Evolutionary conservation across 1,284 basidiomycete genomes (phyloP).

Genomic region (Puccinia horiana): DNA sequence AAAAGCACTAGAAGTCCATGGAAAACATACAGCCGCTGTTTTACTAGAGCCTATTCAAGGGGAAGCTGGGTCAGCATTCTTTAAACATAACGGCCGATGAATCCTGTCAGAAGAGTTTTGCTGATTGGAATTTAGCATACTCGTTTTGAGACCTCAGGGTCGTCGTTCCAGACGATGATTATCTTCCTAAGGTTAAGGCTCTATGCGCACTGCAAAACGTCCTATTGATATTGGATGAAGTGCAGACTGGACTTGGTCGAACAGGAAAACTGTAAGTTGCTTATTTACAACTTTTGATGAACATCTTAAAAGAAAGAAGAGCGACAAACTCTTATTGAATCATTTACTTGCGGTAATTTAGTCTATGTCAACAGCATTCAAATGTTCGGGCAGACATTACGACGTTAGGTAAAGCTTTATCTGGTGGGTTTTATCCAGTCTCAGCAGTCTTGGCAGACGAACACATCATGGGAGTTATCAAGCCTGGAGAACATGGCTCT

Average conservation of each 20-base stretch:
- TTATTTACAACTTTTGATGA: neutral
- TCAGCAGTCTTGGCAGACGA: conserved; percentile 87
- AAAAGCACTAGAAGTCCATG: conserved; percentile 76
- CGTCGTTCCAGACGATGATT: conserved; percentile 86
- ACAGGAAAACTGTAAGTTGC: conserved; percentile 72
- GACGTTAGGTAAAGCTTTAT: conserved; percentile 91
- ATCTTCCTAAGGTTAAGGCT: conserved; percentile 73
- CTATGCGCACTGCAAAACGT: conserved; percentile 94
- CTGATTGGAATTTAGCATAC: neutral
- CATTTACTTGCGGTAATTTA: too few species aligned
- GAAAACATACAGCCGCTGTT: conserved; percentile 84
- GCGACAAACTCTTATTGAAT: neutral
- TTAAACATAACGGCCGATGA: neutral
- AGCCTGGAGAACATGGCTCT: conserved; percentile 96
- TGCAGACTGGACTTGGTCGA: conserved; percentile 85
- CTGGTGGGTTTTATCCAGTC: conserved; percentile 95
- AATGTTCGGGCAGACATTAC: conserved; percentile 87
- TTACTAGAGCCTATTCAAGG: conserved; percentile 97
- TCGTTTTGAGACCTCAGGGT: conserved; percentile 63
- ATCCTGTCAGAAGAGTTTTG: neutral
- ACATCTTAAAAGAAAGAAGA: neutral
- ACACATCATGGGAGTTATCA: conserved; percentile 89
- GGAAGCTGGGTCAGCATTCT: conserved; percentile 79
- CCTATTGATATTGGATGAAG: conserved; percentile 93
- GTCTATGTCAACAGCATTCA: conserved; percentile 75